Conservation (phyloP, 2,329 filamentous ascomycete species). For the Zymoseptoria passerinii region DNA sequence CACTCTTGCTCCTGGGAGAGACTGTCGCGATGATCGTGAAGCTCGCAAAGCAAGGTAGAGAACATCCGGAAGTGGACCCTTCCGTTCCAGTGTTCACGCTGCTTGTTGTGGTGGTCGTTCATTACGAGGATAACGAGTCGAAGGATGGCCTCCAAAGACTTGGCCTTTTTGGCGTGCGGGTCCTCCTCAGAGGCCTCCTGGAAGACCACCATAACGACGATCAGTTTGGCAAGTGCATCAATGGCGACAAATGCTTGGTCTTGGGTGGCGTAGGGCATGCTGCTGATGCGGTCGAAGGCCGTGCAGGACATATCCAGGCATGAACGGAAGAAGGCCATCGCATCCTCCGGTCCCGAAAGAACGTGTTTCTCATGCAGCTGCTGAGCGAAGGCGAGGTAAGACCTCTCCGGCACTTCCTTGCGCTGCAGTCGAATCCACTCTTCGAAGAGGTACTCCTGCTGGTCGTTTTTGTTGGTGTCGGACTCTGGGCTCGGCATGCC, state of each 20-base stretch:
- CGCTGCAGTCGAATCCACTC: slow-evolving; percentile 87
- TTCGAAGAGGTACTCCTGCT: slow-evolving; percentile 90
- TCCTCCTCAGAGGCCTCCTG: slow-evolving; percentile 55
- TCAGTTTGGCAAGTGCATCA: slow-evolving; percentile 75
- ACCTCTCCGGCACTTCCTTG: slow-evolving; percentile 64
- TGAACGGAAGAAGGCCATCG: slow-evolving; percentile 68
- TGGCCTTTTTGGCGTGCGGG: slow-evolving; percentile 54
- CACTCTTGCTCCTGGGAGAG: slow-evolving; percentile 27
- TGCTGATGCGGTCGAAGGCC: slow-evolving; percentile 64
- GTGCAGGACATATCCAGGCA: slow-evolving; percentile 73
- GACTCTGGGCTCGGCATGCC: slow-evolving; percentile 50
- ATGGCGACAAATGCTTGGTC: slow-evolving; percentile 56
- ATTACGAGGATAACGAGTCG: slow-evolving; percentile 72
- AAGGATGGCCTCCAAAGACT: slow-evolving; percentile 68
- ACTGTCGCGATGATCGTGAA: slow-evolving; percentile 32
- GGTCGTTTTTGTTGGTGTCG: slow-evolving; percentile 58
- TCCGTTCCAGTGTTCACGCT: slow-evolving; percentile 74
- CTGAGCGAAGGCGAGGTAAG: slow-evolving; percentile 66
- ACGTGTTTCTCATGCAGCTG: slow-evolving; percentile 71
- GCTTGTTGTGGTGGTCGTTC: slow-evolving; percentile 74
- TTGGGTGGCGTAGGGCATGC: slow-evolving; percentile 50
- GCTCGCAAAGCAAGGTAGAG: slow-evolving; percentile 71
- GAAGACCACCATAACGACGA: slow-evolving; percentile 66
- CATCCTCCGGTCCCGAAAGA: slow-evolving; percentile 65
- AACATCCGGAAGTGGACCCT: slow-evolving; percentile 87